A percentile compares a stretch with the other conserved stretches of the same genome.
Evolutionary conservation across 176 grass and related monocot genomes (phyloP).

Genomic region (Tuctoria greenei): DNA sequence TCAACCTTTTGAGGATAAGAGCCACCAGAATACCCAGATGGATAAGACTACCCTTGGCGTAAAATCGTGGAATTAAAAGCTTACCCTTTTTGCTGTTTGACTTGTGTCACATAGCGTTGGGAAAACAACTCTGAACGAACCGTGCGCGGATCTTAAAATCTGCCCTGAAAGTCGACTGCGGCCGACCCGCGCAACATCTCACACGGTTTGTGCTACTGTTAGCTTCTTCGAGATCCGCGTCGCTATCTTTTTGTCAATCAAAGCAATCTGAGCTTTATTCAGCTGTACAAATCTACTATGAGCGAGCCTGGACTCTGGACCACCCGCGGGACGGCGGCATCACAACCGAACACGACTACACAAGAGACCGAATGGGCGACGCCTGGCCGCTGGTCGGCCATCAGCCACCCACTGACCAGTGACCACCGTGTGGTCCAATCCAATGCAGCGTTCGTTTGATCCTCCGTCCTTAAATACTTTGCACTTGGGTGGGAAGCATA

Average conservation of each 20-base stretch:
- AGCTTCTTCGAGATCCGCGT: not conserved
- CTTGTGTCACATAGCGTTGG: not conserved
- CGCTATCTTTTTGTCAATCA: not conserved
- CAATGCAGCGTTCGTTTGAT: not conserved
- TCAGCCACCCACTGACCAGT: not conserved
- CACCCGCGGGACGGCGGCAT: constrained; percentile 19
- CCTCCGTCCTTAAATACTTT: not conserved
- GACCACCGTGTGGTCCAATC: constrained; percentile 12
- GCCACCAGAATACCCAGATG: not conserved
- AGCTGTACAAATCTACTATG: not conserved
- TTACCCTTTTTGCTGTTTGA: not conserved
- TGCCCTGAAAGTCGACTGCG: not conserved
- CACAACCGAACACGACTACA: not conserved
- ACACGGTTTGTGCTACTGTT: not conserved
- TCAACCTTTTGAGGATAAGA: not conserved
- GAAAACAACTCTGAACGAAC: not conserved
- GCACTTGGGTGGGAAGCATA: no score
- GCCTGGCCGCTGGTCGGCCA: not conserved
- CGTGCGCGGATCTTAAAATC: not conserved
- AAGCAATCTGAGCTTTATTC: constrained; percentile 2
- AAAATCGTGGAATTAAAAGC: no score
- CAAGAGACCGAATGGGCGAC: not conserved
- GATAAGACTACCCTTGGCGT: not conserved
- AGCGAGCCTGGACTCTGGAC: not conserved
- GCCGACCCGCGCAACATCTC: not conserved